These are phyloP conservation scores for Cladorrhinum sp. DNA, from an alignment of 2,329 filamentous ascomycete genomes.

Conservation along the genomic window DNA sequence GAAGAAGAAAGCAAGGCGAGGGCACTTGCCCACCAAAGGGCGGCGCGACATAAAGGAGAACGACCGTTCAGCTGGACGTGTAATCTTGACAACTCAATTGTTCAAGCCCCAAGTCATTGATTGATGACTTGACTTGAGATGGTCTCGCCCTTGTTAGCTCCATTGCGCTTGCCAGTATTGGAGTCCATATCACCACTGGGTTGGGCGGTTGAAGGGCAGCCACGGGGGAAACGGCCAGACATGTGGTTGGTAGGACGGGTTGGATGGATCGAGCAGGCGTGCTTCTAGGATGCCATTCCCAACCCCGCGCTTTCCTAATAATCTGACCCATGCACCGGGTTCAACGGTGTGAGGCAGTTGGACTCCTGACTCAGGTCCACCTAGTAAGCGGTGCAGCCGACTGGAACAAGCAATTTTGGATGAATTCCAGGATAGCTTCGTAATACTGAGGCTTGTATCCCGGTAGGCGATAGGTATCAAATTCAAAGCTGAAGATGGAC, in stretches of 20 bases:
- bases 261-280: no score
- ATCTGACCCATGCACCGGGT: neutral
- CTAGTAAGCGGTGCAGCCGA: no score
- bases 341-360: neutral
- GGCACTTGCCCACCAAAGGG: slow-evolving; percentile 5
- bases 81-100: slow-evolving; percentile 2
- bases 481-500: no score
- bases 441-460: no score
- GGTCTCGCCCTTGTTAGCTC: neutral
- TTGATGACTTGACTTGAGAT: neutral
- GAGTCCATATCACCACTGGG: neutral
- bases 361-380: neutral
- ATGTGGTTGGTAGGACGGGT: no score
- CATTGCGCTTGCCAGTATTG: neutral
- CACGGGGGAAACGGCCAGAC: no score
- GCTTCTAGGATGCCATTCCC: no score
- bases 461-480: no score
- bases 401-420: no score
- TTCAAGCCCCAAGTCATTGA: slow-evolving; percentile 8
- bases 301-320: neutral
- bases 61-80: neutral
- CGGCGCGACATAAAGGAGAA: slow-evolving; percentile 4
- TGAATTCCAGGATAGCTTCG: no score
- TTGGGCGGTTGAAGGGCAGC: neutral
- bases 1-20: slow-evolving; percentile 1